Evolutionary conservation across 371 early-diverging fungal genomes (phyloP).

Genomic region (Mucor piriformis): DNA sequence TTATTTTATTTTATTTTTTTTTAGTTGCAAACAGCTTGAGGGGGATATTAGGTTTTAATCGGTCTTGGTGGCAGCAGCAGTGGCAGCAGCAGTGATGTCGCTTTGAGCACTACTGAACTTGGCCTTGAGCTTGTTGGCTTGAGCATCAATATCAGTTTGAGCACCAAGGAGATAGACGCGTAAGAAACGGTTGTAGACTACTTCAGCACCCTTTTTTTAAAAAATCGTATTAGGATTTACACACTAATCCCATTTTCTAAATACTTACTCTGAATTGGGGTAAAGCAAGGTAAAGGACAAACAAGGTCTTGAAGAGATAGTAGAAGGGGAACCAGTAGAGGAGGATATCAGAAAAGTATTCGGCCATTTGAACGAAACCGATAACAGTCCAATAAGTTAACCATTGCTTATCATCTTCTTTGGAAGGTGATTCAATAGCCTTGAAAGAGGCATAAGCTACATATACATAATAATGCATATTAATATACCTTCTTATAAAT

Average conservation of each 20-base stretch:
- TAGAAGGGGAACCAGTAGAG: slow-evolving; percentile 81
- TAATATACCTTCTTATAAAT: background rate
- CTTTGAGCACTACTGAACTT: slow-evolving; percentile 6
- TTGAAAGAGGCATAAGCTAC: slow-evolving; percentile 50
- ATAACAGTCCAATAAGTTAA: slow-evolving; percentile 69
- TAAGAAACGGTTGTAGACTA: slow-evolving; percentile 45
- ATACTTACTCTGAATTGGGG: slow-evolving; percentile 58
- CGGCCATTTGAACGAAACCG: slow-evolving; percentile 65
- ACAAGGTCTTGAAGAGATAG: slow-evolving; percentile 71
- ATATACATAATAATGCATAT: background rate
- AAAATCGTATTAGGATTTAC: too few relatives aligned
- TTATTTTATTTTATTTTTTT: background rate
- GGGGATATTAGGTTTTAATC: slow-evolving; percentile 7
- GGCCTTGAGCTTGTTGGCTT: slow-evolving; percentile 20
- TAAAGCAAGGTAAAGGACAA: slow-evolving; percentile 71
- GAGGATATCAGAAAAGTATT: slow-evolving; percentile 69
- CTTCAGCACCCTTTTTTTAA: slow-evolving; percentile 42
- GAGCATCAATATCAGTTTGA: slow-evolving; percentile 23
- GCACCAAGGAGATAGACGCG: slow-evolving; percentile 46
- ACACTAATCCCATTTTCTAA: too few relatives aligned
- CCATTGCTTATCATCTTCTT: slow-evolving; percentile 74
- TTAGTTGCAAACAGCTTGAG: background rate
- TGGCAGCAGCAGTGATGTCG: slow-evolving; percentile 13
- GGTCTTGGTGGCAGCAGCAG: slow-evolving; percentile 13
- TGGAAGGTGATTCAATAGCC: slow-evolving; percentile 71